Evolutionary conservation across 108 stramenopile species (phyloP), one percentile per base, ranked within the genome.

Genomic region (Fistulifera pelliculosa): DNA sequence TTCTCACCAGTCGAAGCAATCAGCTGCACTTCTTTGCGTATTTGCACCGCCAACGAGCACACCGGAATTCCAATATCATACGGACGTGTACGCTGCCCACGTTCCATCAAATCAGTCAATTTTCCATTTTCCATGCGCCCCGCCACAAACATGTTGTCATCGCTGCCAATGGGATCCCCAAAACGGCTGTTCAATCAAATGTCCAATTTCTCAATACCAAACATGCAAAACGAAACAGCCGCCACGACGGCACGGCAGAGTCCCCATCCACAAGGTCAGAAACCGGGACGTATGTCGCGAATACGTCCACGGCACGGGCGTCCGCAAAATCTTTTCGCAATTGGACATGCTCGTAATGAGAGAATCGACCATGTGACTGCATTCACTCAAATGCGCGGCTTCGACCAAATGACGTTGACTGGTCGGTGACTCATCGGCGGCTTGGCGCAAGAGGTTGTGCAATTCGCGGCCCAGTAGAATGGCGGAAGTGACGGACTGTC

Each of bases 151-250:
- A 71, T 23, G 43, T n/a, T n/a, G n/a, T 57, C 41, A 39, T 53
- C 39, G 45, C 65, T 18, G 52, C 56, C 44, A 44, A 59, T 4
- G 2, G 45, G 45, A 31, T 59, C 70, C 4, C 63, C 63, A 15
- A 71, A 83, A 83, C 8, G 83, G 79, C 52, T 84, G 73, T 58
- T 84, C 83, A 58, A 84, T 84, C 41, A 75, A 60, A 27, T 70
- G 72, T 6, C 79, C 83, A 62, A 84, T 80, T 61, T 85, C n/a
- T 76, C 76, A 38, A 84, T 62, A 16, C 78, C 79, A 48, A 76
- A 75, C 35, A 84, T 57, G 1, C 66, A 61, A 76, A n/a, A 84
- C 22, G 70, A 61, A 0, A 61, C 47, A 11, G 72, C 66, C 19
- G 41, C 67, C 24, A 74, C 66, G 31, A 77, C 59, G 0, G 74